Percentiles rank a stretch among this genome's conserved stretches.
Conservation (phyloP, 768 basidiomycete species). For the Rhizopogon vinicolor region DNA sequence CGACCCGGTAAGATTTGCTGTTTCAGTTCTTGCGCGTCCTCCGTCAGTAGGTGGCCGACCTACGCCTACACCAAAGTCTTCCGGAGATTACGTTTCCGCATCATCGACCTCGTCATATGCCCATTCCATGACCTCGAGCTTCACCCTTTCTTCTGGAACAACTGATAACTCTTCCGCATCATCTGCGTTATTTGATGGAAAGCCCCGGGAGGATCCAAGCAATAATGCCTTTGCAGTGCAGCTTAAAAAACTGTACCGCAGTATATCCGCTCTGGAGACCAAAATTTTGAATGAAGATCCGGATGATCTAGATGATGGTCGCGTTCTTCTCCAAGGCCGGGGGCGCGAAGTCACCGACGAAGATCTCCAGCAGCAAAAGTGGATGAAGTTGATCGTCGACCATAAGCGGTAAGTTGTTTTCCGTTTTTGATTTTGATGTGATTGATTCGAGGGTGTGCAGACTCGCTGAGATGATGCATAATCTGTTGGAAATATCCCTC, state of each 20-base stretch:
- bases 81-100: conserved; percentile 68
- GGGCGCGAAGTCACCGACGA: conserved; percentile 36
- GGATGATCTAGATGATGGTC: conserved; percentile 42
- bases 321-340: conserved; percentile 30
- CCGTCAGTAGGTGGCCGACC: conserved; percentile 31
- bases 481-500: conserved; percentile 79
- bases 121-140: conserved; percentile 58
- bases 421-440: conserved; percentile 1
- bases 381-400: conserved; percentile 63
- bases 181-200: conserved; percentile 63
- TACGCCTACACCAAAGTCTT: conserved; percentile 52
- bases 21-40: conserved; percentile 52
- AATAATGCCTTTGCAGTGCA: conserved; percentile 69
- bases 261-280: conserved; percentile 74
- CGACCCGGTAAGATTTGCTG: conserved; percentile 78
- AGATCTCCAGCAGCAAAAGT: conserved; percentile 71
- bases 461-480: conserved; percentile 86
- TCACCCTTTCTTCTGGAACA: conserved; percentile 69
- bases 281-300: conserved; percentile 63
- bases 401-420: conserved; percentile 75
- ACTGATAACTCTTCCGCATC: conserved; percentile 74
- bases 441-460: conserved; percentile 36
- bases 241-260: conserved; percentile 80
- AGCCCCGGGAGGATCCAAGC: conserved; percentile 46
- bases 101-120: conserved; percentile 75